Base-by-base conservation (phyloP, 129 eudicot genomes). In the Ambrosia artemisiifolia region DNA sequence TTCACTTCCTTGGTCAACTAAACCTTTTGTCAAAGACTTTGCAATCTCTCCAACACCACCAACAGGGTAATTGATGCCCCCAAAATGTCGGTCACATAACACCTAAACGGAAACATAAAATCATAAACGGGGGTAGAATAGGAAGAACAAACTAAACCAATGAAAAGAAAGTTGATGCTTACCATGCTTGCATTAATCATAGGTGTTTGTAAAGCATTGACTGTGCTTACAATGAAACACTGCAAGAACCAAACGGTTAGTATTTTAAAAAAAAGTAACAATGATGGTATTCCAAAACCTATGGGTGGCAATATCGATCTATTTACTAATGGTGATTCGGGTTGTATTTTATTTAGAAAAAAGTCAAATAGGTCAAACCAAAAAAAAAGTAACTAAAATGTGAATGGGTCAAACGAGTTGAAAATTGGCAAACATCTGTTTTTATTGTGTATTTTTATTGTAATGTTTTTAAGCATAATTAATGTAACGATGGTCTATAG, bases 141-240 rank as follows among this genome's bases (percentile, higher is more conserved):
- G 60, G 65, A 69, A 75, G 19, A 61, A 57, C 7, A 56, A 54
- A 68, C n/a, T 6, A 56, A 54, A 68, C n/a, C 73, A 76, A 46
- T 12, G 30, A 47, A 76, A 71, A 62, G 46, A 47, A 73, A 34
- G 57, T 59, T 18, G 63, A 49, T 60, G 63, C 57, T 85, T 90
- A 90, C 99, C 99, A 95, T 90, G 89, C 97, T 84, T 72, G 99
- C 99, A 63, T 95, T 95, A 72, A 95, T 95, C 97, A 95, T 95
- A 48, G 99, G 99, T 46, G 99, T 95, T 73, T 86, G 95, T 81
- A 86, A 59, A 4, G 96, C 96, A 81, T 83, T 90, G 24, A 95
- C 97, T 4, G 99, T 95, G 82, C 99, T 95, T 82, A 95, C 99
- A 24, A 95, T 95, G 60, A 90, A 95, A 83, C 99, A 95, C 99